Evolutionary conservation across 495 filamentous ascomycete species (phyloP).

Genomic region (Aspergillus cristatus): DNA sequence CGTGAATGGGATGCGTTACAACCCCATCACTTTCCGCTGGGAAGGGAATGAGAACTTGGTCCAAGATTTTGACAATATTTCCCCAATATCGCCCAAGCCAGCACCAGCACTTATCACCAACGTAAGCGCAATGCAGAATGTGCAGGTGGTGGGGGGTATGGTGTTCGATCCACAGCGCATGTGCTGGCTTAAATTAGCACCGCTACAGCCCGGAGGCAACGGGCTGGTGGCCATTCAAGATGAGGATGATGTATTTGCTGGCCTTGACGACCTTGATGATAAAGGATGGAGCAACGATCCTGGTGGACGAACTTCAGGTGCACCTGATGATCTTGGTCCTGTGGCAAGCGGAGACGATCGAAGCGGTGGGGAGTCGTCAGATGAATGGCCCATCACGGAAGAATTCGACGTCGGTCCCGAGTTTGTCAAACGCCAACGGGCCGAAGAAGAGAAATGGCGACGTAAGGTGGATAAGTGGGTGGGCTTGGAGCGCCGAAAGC

Average conservation of each 20-base stretch:
- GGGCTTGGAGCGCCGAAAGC: conserved; percentile 33
- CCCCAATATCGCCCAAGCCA: conserved; percentile 48
- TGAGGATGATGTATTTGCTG: conserved; percentile 71
- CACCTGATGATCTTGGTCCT: conserved; percentile 23
- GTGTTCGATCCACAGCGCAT: conserved; percentile 93
- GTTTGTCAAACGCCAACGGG: conserved; percentile 78
- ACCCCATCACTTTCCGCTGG: conserved; percentile 75
- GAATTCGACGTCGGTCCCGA: conserved; percentile 97
- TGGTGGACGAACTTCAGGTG: conserved; percentile 16
- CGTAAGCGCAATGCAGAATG: conserved; percentile 59
- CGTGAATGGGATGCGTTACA: conserved; percentile 92
- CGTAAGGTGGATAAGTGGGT: conserved; percentile 74
- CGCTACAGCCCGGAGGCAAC: conserved; percentile 23
- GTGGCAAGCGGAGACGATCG: conserved; percentile 43
- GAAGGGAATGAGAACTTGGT: conserved; percentile 90
- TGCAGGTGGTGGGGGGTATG: conserved; percentile 91
- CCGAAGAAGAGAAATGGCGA: conserved; percentile 87
- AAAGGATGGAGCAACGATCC: conserved; percentile 44
- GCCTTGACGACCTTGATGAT: conserved; percentile 59
- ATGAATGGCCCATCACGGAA: conserved; percentile 81
- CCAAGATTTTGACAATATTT: conserved; percentile 56
- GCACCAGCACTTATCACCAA: conserved; percentile 92
- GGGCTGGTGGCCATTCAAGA: conserved; percentile 30
- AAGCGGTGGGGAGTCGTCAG: conserved; percentile 39
- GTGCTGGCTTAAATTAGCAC: conserved; percentile 78